phyloP scores from a whole-genome alignment of 202 grass and related monocot genomes.

The Saccharum hybrid region DNA sequence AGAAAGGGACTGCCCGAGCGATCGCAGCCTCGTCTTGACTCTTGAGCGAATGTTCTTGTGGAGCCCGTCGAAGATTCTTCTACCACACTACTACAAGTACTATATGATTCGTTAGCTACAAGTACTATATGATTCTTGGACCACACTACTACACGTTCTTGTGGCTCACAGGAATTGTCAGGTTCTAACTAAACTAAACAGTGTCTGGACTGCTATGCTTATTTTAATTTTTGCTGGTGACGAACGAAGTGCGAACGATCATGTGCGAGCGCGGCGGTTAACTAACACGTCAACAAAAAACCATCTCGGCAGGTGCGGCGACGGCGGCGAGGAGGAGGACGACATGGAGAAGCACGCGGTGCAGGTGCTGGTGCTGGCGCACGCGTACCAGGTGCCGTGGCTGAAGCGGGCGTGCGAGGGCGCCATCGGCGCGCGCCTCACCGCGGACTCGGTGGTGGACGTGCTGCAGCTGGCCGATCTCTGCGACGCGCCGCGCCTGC shows the following conservation, averaged over 20 bases:
- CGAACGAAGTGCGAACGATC: neutral
- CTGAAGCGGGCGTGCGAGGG: constrained; percentile 71
- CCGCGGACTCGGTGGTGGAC: constrained; percentile 67
- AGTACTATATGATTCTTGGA: neutral
- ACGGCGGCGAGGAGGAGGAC: constrained; percentile 25
- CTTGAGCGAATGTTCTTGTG: constrained; percentile 17
- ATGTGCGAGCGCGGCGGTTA: neutral
- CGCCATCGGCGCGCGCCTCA: constrained; percentile 55
- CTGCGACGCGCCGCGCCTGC: constrained; percentile 71
- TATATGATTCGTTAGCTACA: neutral
- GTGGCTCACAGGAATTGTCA: neutral
- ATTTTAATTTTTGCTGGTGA: neutral
- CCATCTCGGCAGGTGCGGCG: constrained; percentile 16
- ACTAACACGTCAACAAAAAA: neutral
- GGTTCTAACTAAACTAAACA: neutral
- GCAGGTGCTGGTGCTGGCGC: constrained; percentile 79
- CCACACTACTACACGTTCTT: neutral
- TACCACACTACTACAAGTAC: neutral
- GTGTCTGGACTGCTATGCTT: neutral
- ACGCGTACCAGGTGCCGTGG: constrained; percentile 76
- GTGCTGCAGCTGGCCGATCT: constrained; percentile 66
- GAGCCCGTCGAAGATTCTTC: neutral
- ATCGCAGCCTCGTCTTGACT: neutral
- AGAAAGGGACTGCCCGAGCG: neutral
- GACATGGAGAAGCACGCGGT: constrained; percentile 54